A percentile compares a stretch with the other conserved stretches of the same genome.
Conservation (phyloP, 2,329 filamentous ascomycete genomes). For the Fusarium piperis region DNA sequence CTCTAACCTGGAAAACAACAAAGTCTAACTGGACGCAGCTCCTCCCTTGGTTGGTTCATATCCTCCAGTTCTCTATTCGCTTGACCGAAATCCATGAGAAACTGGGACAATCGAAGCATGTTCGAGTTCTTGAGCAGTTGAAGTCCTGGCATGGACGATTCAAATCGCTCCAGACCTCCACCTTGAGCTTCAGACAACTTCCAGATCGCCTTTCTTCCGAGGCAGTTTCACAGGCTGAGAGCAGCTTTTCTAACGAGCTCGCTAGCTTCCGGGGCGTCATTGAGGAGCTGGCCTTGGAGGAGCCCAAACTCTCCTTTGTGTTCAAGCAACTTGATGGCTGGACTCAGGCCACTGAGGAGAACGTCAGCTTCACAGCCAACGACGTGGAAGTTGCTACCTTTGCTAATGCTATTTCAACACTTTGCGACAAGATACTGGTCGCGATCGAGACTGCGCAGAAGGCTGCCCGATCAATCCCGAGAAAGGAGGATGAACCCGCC, state of each 20-base stretch:
- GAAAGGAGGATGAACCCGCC: slow-evolving; percentile 48
- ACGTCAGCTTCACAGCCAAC: slow-evolving; percentile 8
- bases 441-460: slow-evolving; percentile 78
- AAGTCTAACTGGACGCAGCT: slow-evolving; percentile 40
- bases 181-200: slow-evolving; percentile 57
- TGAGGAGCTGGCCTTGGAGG: slow-evolving; percentile 46
- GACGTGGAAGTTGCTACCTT: slow-evolving; percentile 54
- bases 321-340: slow-evolving; percentile 74
- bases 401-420: slow-evolving; percentile 66
- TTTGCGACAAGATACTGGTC: slow-evolving; percentile 81
- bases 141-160: slow-evolving; percentile 61
- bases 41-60: slow-evolving; percentile 71
- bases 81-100: slow-evolving; percentile 74
- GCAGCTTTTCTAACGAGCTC: slow-evolving; percentile 50
- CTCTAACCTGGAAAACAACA: slow-evolving; percentile 29
- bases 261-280: slow-evolving; percentile 54
- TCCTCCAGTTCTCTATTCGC: slow-evolving; percentile 70
- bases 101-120: slow-evolving; percentile 65
- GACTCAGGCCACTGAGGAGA: slow-evolving; percentile 54
- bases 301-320: slow-evolving; percentile 71
- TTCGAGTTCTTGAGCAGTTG: slow-evolving; percentile 56
- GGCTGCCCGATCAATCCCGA: slow-evolving; percentile 54
- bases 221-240: slow-evolving; percentile 46
- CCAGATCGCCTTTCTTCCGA: slow-evolving; percentile 61
- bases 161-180: slow-evolving; percentile 52